Conservation (phyloP, 2,329 filamentous ascomycete genomes). For the Cadophora malorum region DNA sequence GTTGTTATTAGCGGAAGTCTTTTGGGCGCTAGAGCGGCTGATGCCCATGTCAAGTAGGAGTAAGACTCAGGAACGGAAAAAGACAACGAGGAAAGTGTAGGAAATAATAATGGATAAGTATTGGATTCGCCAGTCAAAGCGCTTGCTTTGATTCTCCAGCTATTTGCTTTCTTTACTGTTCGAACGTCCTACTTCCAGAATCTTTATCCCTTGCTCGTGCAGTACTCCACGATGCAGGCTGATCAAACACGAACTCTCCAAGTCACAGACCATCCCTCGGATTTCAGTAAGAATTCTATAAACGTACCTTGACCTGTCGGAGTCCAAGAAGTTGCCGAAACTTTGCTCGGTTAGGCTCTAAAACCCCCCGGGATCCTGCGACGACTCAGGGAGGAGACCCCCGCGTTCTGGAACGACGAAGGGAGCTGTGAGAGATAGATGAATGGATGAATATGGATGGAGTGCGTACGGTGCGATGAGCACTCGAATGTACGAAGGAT, state of each 20-base stretch:
- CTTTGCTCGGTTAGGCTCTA: conserved; percentile 1
- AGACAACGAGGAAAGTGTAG: too few relatives aligned
- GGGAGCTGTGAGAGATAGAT: not conserved
- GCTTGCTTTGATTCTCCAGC: too few relatives aligned
- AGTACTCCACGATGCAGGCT: too few relatives aligned
- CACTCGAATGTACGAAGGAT: too few relatives aligned
- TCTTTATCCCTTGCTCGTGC: not conserved
- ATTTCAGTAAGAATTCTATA: not conserved
- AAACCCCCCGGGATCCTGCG: not conserved
- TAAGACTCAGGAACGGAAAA: too few relatives aligned
- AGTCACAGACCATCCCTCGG: not conserved
- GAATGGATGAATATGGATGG: too few relatives aligned
- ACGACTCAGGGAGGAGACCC: not conserved
- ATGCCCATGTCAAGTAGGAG: too few relatives aligned
- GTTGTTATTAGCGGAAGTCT: not conserved
- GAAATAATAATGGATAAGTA: not conserved
- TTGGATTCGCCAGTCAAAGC: not conserved
- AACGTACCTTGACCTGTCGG: conserved; percentile 10
- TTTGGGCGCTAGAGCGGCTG: too few relatives aligned
- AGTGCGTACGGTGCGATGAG: too few relatives aligned
- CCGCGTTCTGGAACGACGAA: conserved; percentile 4
- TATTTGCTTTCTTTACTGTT: not conserved
- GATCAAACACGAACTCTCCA: not conserved
- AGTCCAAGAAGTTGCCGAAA: conserved; percentile 10
- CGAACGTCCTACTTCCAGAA: not conserved